Conservation (phyloP, 208 protist genomes). For the Leishmania braziliensis region DNA sequence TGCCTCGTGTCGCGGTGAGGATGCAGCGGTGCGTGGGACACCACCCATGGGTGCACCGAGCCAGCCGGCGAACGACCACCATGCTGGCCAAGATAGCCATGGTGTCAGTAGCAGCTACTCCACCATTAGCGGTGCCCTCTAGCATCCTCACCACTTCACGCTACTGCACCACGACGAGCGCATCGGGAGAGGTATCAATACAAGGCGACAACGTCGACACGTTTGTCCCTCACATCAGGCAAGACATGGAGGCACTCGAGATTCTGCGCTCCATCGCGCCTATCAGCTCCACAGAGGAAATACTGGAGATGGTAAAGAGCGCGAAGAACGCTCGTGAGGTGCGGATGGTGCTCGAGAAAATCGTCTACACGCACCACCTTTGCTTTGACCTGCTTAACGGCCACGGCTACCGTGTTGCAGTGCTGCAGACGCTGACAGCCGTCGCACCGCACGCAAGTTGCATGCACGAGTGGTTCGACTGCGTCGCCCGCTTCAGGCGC, state of each 20-base stretch:
- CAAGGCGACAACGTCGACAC: neutral
- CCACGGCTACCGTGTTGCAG: slow-evolving; percentile 77
- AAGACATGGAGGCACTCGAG: slow-evolving; percentile 38
- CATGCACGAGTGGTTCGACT: slow-evolving; percentile 86
- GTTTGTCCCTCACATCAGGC: slow-evolving; percentile 13
- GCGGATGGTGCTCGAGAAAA: slow-evolving; percentile 68
- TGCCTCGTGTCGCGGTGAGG: neutral
- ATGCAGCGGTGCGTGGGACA: slow-evolving; percentile 1
- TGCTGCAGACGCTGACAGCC: slow-evolving; percentile 71
- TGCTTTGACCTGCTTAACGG: slow-evolving; percentile 85
- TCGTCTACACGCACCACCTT: slow-evolving; percentile 74
- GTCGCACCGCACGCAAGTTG: slow-evolving; percentile 52
- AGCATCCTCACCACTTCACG: slow-evolving; percentile 10
- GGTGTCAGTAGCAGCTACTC: neutral
- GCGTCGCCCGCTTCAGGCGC: slow-evolving; percentile 58
- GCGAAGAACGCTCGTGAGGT: slow-evolving; percentile 78
- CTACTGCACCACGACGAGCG: slow-evolving; percentile 4
- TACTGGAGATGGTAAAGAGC: slow-evolving; percentile 59
- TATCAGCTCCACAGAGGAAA: slow-evolving; percentile 46
- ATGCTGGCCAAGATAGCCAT: neutral
- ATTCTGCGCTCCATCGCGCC: slow-evolving; percentile 57
- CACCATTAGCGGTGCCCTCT: neutral
- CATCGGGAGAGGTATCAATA: neutral
- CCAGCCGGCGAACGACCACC: neutral
- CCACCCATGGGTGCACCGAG: neutral